phyloP scores from a whole-genome alignment of 371 early-diverging fungal species.

The Actinomortierella ambigua region DNA sequence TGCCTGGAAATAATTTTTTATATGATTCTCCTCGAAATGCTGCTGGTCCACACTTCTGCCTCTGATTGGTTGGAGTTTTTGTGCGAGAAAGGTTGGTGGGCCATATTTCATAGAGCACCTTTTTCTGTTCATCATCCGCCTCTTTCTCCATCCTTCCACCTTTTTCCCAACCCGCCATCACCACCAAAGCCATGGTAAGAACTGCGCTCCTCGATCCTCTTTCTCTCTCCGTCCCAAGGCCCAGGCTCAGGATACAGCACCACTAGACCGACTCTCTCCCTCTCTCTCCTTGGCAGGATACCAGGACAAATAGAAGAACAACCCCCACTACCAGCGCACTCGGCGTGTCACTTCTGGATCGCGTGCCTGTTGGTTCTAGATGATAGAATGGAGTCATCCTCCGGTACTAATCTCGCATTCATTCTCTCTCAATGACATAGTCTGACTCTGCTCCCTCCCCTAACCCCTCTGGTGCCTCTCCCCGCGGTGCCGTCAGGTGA shows the following conservation, averaged over 20 bases:
- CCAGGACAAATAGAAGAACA: background rate
- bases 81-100: too few relatives aligned
- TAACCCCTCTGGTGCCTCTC: slow-evolving; percentile 38
- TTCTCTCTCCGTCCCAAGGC: too few relatives aligned
- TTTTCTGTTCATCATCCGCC: slow-evolving; percentile 3
- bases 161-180: background rate
- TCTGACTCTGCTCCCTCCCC: slow-evolving; percentile 48
- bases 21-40: too few relatives aligned
- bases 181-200: slow-evolving; percentile 6
- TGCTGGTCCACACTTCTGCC: too few relatives aligned
- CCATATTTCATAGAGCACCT: background rate
- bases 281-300: background rate
- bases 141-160: slow-evolving; percentile 3
- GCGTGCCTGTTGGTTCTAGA: too few relatives aligned
- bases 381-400: too few relatives aligned
- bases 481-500: slow-evolving; percentile 42
- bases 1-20: too few relatives aligned
- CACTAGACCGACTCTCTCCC: background rate
- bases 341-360: too few relatives aligned
- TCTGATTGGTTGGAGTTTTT: too few relatives aligned
- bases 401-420: background rate
- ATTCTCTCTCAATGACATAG: slow-evolving; percentile 12
- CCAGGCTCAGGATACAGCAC: background rate
- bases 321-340: too few relatives aligned
- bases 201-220: background rate